Conservation (phyloP, 768 basidiomycete genomes). For the Termitomyces heimii region DNA sequence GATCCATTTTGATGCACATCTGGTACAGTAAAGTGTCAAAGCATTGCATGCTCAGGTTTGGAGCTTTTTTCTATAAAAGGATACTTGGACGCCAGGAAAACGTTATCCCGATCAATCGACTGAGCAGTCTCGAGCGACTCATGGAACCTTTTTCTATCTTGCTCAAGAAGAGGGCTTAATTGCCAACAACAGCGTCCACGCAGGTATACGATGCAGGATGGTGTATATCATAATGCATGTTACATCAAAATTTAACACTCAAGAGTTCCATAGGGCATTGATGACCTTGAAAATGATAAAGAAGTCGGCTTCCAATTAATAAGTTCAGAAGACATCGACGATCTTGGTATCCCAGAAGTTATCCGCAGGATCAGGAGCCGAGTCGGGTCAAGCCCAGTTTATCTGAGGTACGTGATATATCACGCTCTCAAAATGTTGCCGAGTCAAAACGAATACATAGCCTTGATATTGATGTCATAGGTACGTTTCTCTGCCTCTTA, state of each 20-base stretch:
- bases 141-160: slow-evolving; percentile 83
- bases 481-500: slow-evolving; percentile 23
- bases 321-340: slow-evolving; percentile 79
- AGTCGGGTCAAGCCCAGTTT: slow-evolving; percentile 71
- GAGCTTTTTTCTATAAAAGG: slow-evolving; percentile 31
- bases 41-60: slow-evolving; percentile 14
- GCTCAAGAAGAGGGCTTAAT: slow-evolving; percentile 77
- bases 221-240: slow-evolving; percentile 15
- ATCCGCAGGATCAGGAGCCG: slow-evolving; percentile 63
- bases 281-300: slow-evolving; percentile 64
- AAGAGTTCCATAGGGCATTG: slow-evolving; percentile 37
- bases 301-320: slow-evolving; percentile 76
- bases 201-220: slow-evolving; percentile 79
- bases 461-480: slow-evolving; percentile 80
- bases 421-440: neutral
- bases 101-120: slow-evolving; percentile 52
- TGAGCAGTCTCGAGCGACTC: slow-evolving; percentile 65
- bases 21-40: slow-evolving; percentile 20
- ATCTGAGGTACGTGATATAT: slow-evolving; percentile 49
- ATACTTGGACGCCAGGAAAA: slow-evolving; percentile 43
- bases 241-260: slow-evolving; percentile 19
- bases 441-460: slow-evolving; percentile 24
- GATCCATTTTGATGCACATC: slow-evolving; percentile 75
- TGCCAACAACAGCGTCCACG: slow-evolving; percentile 75
- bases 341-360: slow-evolving; percentile 66